A percentile compares a stretch with the other conserved stretches of the same genome.
Evolutionary conservation across 2,329 filamentous ascomycete species (phyloP).

Genomic region (Cladosporium sp.): DNA sequence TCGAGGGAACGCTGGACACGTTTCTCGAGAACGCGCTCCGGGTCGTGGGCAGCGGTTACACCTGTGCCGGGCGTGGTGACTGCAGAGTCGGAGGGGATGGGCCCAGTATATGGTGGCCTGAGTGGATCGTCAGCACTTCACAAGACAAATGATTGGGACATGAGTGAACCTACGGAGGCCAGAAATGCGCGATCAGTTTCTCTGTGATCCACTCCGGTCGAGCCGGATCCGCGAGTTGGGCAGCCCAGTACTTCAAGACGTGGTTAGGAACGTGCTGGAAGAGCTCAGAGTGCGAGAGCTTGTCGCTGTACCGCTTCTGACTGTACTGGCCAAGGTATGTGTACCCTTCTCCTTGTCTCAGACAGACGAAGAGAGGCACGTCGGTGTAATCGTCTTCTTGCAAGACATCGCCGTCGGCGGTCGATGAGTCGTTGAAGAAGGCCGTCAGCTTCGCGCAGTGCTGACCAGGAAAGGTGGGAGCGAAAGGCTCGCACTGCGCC

Average conservation of each 20-base stretch:
- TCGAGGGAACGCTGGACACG: slow-evolving; percentile 31
- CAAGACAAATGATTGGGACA: too few relatives aligned
- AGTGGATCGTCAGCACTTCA: too few relatives aligned
- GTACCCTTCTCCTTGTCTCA: slow-evolving; percentile 27
- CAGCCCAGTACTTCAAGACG: slow-evolving; percentile 36
- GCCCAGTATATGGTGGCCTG: slow-evolving; percentile 34
- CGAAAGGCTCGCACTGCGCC: slow-evolving; percentile 36
- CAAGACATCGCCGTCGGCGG: slow-evolving; percentile 21
- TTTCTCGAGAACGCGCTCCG: slow-evolving; percentile 17
- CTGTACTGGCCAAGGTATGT: slow-evolving; percentile 45
- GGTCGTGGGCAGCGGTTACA: slow-evolving; percentile 2
- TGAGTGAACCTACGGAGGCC: slow-evolving; percentile 24
- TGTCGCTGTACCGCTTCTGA: slow-evolving; percentile 42
- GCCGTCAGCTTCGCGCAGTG: slow-evolving; percentile 46
- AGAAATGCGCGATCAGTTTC: slow-evolving; percentile 40
- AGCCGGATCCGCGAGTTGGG: slow-evolving; percentile 30
- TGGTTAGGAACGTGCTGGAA: slow-evolving; percentile 33
- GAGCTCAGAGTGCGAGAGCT: slow-evolving; percentile 41
- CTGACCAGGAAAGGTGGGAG: slow-evolving; percentile 36
- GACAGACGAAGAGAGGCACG: slow-evolving; percentile 40
- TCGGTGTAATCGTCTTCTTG: slow-evolving; percentile 29
- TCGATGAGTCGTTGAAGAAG: slow-evolving; percentile 39
- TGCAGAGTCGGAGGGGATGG: slow-evolving; percentile 23
- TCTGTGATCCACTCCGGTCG: slow-evolving; percentile 42
- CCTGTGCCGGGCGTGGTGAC: slow-evolving; percentile 14